These are phyloP conservation scores for Melanopsichium pennsylvanicum DNA, from an alignment of 1,284 basidiomycete genomes.

Conservation along the genomic window DNA sequence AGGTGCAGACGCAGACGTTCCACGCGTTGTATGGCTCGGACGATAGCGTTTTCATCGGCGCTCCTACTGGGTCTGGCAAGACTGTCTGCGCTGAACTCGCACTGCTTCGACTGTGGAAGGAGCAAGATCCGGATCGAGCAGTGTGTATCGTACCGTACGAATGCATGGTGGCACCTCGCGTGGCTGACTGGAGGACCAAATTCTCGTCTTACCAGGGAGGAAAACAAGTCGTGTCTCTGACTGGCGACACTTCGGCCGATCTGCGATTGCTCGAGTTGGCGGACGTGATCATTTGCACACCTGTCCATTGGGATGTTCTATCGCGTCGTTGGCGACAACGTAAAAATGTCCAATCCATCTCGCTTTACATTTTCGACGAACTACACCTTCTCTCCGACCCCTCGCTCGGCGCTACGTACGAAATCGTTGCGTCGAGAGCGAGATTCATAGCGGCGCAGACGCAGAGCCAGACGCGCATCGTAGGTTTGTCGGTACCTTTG, in stretches of 20 bases:
- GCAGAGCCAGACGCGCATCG: constrained; percentile 85
- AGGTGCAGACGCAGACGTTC: constrained; percentile 99
- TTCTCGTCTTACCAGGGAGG: constrained; percentile 83
- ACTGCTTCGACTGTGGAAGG: constrained; percentile 87
- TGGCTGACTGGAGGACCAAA: constrained; percentile 86
- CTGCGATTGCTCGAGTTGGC: constrained; percentile 79
- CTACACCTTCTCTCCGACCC: constrained; percentile 87
- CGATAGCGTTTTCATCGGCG: constrained; percentile 94
- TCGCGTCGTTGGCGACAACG: constrained; percentile 94
- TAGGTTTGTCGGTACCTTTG: constrained; percentile 90
- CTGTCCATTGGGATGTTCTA: constrained; percentile 91
- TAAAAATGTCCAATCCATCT: constrained; percentile 93
- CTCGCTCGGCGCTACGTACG: constrained; percentile 92
- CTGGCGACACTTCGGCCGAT: constrained; percentile 93
- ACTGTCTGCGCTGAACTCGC: constrained; percentile 97
- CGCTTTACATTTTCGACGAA: constrained; percentile 92
- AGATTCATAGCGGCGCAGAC: constrained; percentile 96
- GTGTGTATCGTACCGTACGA: constrained; percentile 97
- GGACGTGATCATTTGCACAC: constrained; percentile 90
- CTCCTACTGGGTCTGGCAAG: constrained; percentile 95
- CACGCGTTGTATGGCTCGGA: constrained; percentile 95
- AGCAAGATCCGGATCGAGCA: constrained; percentile 77
- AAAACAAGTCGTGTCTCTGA: constrained; percentile 90
- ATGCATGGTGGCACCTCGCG: constrained; percentile 91
- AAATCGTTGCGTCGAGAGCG: constrained; percentile 91